Conservation (phyloP, 2,329 filamentous ascomycete genomes). For the Apiospora rasikravindrae region DNA sequence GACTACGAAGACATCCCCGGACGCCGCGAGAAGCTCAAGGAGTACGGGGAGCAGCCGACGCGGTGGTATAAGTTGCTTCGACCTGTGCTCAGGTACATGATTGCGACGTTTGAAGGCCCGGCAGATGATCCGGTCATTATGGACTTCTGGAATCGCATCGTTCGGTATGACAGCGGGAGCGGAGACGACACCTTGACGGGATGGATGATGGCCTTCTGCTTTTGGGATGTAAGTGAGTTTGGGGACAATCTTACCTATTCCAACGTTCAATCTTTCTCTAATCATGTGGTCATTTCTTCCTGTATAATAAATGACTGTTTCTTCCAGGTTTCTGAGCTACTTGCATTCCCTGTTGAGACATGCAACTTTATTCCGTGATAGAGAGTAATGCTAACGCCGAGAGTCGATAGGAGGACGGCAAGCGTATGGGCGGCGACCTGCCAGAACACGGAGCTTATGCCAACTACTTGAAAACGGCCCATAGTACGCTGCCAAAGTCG, state of each 20-base stretch:
- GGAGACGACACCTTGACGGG: conserved; percentile 37
- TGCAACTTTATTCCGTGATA: too few relatives aligned
- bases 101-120: conserved; percentile 36
- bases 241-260: background rate
- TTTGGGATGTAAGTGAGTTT: conserved; percentile 32
- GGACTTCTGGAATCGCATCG: conserved; percentile 35
- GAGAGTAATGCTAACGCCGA: too few relatives aligned
- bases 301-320: background rate
- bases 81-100: conserved; percentile 35
- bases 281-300: background rate
- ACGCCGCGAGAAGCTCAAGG: conserved; percentile 43
- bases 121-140: conserved; percentile 23
- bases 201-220: conserved; percentile 42
- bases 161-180: conserved; percentile 18
- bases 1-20: conserved; percentile 49
- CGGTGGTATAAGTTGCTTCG: conserved; percentile 26
- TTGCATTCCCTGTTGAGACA: too few relatives aligned
- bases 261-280: too few relatives aligned
- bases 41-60: conserved; percentile 39
- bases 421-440: background rate
- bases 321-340: too few relatives aligned
- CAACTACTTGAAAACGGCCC: background rate
- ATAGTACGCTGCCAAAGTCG: background rate
- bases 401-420: background rate
- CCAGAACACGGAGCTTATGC: too few relatives aligned